Conservation (phyloP, 192 early-diverging fungal genomes). For the Umbelopsis isabellina region DNA sequence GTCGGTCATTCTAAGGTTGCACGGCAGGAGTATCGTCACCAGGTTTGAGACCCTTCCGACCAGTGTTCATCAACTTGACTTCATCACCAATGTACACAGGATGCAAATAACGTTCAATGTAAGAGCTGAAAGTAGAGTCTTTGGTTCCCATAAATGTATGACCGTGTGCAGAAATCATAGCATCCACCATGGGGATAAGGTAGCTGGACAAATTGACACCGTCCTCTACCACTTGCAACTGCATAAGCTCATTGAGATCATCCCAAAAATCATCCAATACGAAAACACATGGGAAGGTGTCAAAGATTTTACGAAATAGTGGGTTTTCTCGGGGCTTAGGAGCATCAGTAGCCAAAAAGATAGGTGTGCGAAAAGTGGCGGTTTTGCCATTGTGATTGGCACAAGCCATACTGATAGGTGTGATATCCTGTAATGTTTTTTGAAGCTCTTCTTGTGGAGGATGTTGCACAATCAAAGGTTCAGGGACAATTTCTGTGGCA, state of each 20-base stretch:
- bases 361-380: conserved; percentile 32
- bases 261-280: conserved; percentile 49
- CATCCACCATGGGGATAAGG: conserved; percentile 60
- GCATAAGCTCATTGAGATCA: conserved; percentile 38
- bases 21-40: neutral
- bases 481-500: neutral
- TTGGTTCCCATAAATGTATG: conserved; percentile 54
- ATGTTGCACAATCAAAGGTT: conserved; percentile 32
- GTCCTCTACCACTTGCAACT: conserved; percentile 39
- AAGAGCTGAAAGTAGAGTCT: conserved; percentile 50
- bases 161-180: conserved; percentile 54
- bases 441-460: conserved; percentile 15
- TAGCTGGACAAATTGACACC: conserved; percentile 47
- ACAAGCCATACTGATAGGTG: neutral
- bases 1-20: neutral
- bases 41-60: conserved; percentile 16
- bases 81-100: conserved; percentile 37
- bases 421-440: neutral
- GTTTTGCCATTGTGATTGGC: conserved; percentile 13
- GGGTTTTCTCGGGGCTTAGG: conserved; percentile 48
- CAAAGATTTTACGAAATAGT: conserved; percentile 50
- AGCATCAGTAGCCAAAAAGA: conserved; percentile 59
- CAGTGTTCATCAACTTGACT: conserved; percentile 23
- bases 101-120: conserved; percentile 45
- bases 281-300: conserved; percentile 53